phyloP scores from a whole-genome alignment of 2,329 filamentous ascomycete genomes.

The Microdochium paspali region DNA sequence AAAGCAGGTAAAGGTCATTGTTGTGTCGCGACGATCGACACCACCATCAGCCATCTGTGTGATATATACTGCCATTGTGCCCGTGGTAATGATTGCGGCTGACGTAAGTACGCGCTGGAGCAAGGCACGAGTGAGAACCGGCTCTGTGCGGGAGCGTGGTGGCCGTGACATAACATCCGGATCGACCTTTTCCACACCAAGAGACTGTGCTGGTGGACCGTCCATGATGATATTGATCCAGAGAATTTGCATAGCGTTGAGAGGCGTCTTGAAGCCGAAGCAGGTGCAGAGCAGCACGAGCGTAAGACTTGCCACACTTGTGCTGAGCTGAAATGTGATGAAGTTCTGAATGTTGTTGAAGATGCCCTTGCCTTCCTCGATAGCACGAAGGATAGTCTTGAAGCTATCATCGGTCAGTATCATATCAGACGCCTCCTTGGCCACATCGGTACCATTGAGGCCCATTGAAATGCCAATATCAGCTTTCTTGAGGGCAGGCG shows the following conservation, averaged over 20 bases:
- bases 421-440: constrained; percentile 94
- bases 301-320: constrained; percentile 84
- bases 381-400: constrained; percentile 84
- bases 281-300: constrained; percentile 88
- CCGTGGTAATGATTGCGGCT: constrained; percentile 81
- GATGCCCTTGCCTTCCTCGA: constrained; percentile 98
- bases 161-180: constrained; percentile 88
- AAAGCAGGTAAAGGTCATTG: constrained; percentile 98
- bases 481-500: constrained; percentile 89
- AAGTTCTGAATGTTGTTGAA: constrained; percentile 99
- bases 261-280: constrained; percentile 85
- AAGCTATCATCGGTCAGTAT: constrained; percentile 86
- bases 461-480: constrained; percentile 99
- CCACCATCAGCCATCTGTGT: constrained; percentile 79
- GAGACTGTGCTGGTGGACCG: constrained; percentile 90
- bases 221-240: constrained; percentile 99
- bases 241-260: constrained; percentile 99
- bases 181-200: constrained; percentile 92
- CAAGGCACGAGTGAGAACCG: constrained; percentile 78
- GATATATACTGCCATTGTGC: constrained; percentile 85
- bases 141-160: constrained; percentile 73
- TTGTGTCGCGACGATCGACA: constrained; percentile 89
- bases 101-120: constrained; percentile 81
- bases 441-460: constrained; percentile 86
- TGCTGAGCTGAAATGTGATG: constrained; percentile 95